Evolutionary conservation across 2,329 filamentous ascomycete genomes (phyloP), one percentile per base, ranked within the genome.

Genomic region (Coniochaeta sp.): DNA sequence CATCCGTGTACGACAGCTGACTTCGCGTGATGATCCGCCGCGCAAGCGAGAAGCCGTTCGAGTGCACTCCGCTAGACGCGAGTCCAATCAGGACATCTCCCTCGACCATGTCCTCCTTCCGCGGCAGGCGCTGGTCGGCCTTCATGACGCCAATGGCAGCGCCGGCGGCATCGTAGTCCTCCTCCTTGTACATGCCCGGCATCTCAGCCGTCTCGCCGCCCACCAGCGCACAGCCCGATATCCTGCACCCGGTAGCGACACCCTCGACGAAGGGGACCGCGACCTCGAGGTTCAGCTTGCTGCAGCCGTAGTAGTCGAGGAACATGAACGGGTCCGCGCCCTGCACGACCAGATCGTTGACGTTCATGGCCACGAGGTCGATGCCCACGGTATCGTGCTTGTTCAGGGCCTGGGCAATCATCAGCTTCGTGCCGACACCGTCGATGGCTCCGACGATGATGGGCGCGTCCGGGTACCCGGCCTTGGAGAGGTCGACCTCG

Each of bases 171-270:
- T 99, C 95, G 73, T 98, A 99, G 70, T 96, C 91, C 57, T 91
- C 90, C 59, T 84, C 86, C 64, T 88, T 81, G 77, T 96, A 97
- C 80, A 98, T 91, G 59, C 93, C 93, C 0, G 93, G 93, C 95
- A 99, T 98, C 77, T 99, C 95, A 7, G 95, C 95, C 0, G 95
- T 99, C 77, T 99, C 95, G 52, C 95, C 95, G 43, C 95, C 95
- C n/a, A 98, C 90, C 3, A 99, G 83, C 17, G 93, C 93, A 70
- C 93, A 96, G 52, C 89, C 89, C 0, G 93, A 86, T 69, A 92
- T 85, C 62, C 86, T 85, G 76, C 95, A 99, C 56, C 95, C 95
- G 33, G 88, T 83, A 2, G 93, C 92, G 2, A 99, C 92, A 64
- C 95, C 93, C 69, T 91, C 85, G 44, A 99, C 90, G 70, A 99